Conservation (phyloP, 306 rosid species). For the Argentina anserina region DNA sequence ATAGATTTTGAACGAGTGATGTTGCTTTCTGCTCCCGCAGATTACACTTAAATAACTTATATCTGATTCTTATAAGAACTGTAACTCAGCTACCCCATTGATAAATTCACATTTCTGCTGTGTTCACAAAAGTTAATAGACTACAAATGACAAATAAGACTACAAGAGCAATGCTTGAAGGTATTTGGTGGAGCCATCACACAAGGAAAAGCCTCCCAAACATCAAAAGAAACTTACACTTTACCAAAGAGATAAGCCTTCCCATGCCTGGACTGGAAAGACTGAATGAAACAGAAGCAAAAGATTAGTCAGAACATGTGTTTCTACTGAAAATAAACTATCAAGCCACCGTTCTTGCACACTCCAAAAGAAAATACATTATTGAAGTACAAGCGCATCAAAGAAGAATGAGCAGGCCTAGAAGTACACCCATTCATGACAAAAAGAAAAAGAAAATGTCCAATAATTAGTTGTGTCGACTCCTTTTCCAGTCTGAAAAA, state of each 20-base stretch:
- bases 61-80: background rate
- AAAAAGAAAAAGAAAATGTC: background rate
- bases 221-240: conserved; percentile 77
- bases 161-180: background rate
- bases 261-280: conserved; percentile 75
- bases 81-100: background rate
- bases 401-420: conserved; percentile 1
- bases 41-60: background rate
- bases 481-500: background rate
- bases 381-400: background rate
- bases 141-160: conserved; percentile 18
- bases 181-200: background rate
- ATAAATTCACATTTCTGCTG: background rate
- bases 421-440: conserved; percentile 9
- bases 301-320: conserved; percentile 33
- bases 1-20: background rate
- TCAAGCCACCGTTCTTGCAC: conserved; percentile 14
- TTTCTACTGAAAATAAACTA: conserved; percentile 15
- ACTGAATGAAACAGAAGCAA: conserved; percentile 54
- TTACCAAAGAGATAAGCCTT: conserved; percentile 91
- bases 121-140: conserved; percentile 9
- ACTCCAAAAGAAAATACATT: conserved; percentile 11
- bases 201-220: conserved; percentile 22
- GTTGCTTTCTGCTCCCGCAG: background rate
- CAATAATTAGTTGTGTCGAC: background rate